Conservation (phyloP, 345 rosid genomes). For the Sonneratia caseolaris region DNA sequence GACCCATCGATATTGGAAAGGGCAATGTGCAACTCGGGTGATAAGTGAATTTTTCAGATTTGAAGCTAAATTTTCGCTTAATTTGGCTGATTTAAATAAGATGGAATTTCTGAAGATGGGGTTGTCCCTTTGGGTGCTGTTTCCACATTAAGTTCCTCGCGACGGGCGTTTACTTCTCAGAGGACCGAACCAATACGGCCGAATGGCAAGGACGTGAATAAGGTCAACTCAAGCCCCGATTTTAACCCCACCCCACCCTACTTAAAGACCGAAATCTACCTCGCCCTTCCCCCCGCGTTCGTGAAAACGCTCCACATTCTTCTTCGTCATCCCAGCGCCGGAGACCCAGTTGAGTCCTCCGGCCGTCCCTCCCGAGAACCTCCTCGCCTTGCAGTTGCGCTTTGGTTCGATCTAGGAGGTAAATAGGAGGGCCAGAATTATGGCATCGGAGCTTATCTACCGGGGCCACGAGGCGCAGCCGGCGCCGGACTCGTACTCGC, state of each 20-base stretch:
- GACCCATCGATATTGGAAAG: too few relatives aligned
- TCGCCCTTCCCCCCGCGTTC: neutral
- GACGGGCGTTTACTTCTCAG: constrained; percentile 19
- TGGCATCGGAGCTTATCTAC: constrained; percentile 59
- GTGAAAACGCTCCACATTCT: neutral
- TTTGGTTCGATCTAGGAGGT: neutral
- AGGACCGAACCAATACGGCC: neutral
- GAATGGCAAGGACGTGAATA: constrained; percentile 21
- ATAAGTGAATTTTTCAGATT: too few relatives aligned
- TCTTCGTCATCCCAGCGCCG: neutral
- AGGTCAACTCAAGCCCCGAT: constrained; percentile 1
- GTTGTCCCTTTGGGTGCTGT: neutral
- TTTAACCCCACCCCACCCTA: neutral
- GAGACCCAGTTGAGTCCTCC: neutral
- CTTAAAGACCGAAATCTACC: neutral
- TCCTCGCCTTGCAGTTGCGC: neutral
- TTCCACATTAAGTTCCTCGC: neutral
- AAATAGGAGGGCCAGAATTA: neutral
- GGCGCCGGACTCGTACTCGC: constrained; percentile 42
- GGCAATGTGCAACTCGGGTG: too few relatives aligned
- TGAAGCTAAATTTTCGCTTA: too few relatives aligned
- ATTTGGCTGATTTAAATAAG: too few relatives aligned
- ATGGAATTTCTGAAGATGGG: too few relatives aligned
- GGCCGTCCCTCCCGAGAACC: neutral
- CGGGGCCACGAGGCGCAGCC: constrained; percentile 69